These are phyloP conservation scores for Pouteria glomerata DNA, from an alignment of 148 eudicot species.

Conservation along the genomic window DNA sequence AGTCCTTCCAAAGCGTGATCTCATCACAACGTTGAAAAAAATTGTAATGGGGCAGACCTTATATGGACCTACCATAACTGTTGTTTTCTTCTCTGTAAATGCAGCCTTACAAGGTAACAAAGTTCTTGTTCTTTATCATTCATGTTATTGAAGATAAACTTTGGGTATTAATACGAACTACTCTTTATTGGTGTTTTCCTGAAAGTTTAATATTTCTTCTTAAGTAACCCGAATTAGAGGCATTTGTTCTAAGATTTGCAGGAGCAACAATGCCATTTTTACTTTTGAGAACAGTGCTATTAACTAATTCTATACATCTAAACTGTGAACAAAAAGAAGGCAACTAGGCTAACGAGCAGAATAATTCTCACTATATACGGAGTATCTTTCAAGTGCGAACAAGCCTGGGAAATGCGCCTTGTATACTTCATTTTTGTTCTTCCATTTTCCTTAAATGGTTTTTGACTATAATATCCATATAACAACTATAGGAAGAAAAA, in stretches of 20 bases:
- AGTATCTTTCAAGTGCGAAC: not conserved
- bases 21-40: conserved; percentile 67
- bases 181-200: not conserved
- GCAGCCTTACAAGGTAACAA: conserved; percentile 80
- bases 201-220: not conserved
- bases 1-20: conserved; percentile 64
- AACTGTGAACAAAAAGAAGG: not conserved
- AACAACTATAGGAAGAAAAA: too few relatives aligned
- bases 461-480: not conserved
- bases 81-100: conserved; percentile 71
- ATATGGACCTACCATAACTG: conserved; percentile 80
- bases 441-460: not conserved
- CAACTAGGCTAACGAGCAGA: not conserved
- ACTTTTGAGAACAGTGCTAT: not conserved
- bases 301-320: not conserved
- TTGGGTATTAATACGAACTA: not conserved
- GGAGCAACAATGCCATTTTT: not conserved
- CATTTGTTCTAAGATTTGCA: not conserved
- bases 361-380: not conserved
- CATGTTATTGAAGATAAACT: not conserved
- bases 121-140: not conserved
- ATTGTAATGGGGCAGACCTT: conserved; percentile 71
- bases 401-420: conserved; percentile 1
- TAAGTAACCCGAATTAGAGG: not conserved
- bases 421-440: not conserved